These are phyloP conservation scores for Biancaea sappan DNA, from an alignment of 306 rosid genomes.

Conservation along the genomic window DNA sequence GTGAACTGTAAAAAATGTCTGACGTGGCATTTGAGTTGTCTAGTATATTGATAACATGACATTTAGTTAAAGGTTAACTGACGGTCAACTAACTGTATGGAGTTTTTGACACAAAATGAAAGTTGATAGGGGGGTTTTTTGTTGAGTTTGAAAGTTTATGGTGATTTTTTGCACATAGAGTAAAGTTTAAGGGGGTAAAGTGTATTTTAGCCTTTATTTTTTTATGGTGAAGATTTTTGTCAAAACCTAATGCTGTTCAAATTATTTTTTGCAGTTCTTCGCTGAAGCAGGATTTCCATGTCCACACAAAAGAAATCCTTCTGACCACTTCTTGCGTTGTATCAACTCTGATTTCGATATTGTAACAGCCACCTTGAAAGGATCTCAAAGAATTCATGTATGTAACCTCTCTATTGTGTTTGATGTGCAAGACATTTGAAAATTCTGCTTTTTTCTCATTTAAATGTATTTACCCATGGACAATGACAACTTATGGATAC, in stretches of 20 bases:
- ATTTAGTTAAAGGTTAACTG: too few species aligned
- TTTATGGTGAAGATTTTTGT: conserved; percentile 4
- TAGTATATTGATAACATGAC: too few species aligned
- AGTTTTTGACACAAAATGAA: too few species aligned
- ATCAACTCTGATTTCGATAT: conserved; percentile 81
- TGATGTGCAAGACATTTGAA: background rate
- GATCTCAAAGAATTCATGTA: conserved; percentile 78
- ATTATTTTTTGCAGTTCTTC: conserved; percentile 60
- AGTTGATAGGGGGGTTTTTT: too few species aligned
- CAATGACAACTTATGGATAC: background rate
- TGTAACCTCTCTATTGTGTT: conserved; percentile 13
- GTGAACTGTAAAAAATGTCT: too few species aligned
- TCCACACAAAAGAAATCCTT: conserved; percentile 80
- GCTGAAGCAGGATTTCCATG: conserved; percentile 89
- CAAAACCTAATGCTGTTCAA: conserved; percentile 3
- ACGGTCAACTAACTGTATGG: too few species aligned
- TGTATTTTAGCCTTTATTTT: too few species aligned
- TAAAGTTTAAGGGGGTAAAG: too few species aligned
- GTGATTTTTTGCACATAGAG: too few species aligned
- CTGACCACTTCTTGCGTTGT: conserved; percentile 86
- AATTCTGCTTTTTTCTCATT: background rate
- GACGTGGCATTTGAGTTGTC: too few species aligned
- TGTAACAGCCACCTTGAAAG: conserved; percentile 79
- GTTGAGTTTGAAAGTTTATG: too few species aligned
- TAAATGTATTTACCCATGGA: background rate